Evolutionary conservation across 1,139 yeast genomes (phyloP).

Genomic region (Magnusiomyces fungicola): DNA sequence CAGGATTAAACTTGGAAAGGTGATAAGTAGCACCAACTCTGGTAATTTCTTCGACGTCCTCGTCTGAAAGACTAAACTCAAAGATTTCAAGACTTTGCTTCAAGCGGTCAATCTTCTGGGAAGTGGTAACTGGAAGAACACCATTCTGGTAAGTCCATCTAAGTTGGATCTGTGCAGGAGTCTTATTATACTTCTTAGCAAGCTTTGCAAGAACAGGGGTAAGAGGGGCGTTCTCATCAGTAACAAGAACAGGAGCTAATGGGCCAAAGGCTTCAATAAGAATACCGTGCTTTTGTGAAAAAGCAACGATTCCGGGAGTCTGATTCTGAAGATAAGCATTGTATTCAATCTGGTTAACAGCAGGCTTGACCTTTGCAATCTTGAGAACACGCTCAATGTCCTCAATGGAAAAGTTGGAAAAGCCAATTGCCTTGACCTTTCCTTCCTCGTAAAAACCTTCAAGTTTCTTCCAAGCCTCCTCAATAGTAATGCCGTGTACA

Average conservation of each 20-base stretch:
- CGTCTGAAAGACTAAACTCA: conserved; percentile 45
- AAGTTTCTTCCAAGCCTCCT: conserved; percentile 50
- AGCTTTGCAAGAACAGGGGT: conserved; percentile 36
- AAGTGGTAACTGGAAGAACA: conserved; percentile 66
- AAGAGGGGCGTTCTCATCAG: conserved; percentile 31
- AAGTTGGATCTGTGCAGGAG: conserved; percentile 56
- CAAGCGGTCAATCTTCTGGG: conserved; percentile 53
- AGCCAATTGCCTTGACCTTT: conserved; percentile 53
- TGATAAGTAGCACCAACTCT: conserved; percentile 17
- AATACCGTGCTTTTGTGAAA: conserved; percentile 45
- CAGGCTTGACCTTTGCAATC: conserved; percentile 45
- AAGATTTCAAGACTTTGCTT: conserved; percentile 47
- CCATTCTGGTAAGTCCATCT: conserved; percentile 63
- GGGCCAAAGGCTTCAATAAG: conserved; percentile 65
- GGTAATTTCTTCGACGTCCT: conserved; percentile 41
- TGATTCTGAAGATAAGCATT: conserved; percentile 64
- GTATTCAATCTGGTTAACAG: conserved; percentile 64
- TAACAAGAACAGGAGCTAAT: conserved; percentile 42
- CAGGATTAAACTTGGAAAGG: too few relatives aligned
- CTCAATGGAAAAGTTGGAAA: conserved; percentile 47
- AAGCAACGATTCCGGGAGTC: conserved; percentile 58
- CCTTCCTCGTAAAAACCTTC: conserved; percentile 44
- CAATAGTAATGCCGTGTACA: conserved; percentile 41
- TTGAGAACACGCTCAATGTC: conserved; percentile 43
- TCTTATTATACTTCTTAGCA: conserved; percentile 46